Base-by-base conservation (phyloP, 176 grass and related monocot genomes). In the Chloris gayana region DNA sequence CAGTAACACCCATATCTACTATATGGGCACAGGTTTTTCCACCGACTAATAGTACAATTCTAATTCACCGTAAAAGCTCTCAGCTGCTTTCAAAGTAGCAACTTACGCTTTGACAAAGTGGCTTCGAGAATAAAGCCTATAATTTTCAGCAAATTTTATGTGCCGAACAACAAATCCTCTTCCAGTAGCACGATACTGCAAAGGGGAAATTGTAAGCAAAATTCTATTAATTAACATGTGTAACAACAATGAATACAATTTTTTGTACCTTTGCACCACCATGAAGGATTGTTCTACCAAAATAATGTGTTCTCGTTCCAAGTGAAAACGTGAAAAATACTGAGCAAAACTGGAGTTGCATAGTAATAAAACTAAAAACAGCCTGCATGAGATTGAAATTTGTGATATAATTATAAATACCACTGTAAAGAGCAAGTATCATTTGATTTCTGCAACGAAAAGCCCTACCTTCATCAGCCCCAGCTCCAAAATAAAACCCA, bases 61-160 rank as follows among this genome's bases (percentile, higher is more conserved):
- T 53, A 72, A 72, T 12, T 72, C 80, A 21, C 50, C 42, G 29
- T 21, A 73, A 56, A 27, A 31, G 58, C 30, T 71, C 38, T 83
- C 75, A 21, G 88, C 30, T 76, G 18, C 45, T 50, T 82, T 34
- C 12, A 83, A 76, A 88, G 33, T 83, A 83, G 64, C 17, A 46
- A 79, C 89, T 88, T 91, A 98, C 95, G 92, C 95, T 88, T 98
- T 98, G 15, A 98, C 95, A 89, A 98, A 98, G 80, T 98, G 95
- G 74, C 95, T 98, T 79, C 95, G 85, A 71, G 95, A 94, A 85
- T 92, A 98, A 22, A 98, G 85, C 19, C 95, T 87, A 76, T 98
- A 98, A 87, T 98, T 98, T 68, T 98, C 95, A 72, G 95, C 95
- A 18, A 98, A 98, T 50, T 92, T 92, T 62, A 98, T 98, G 38